Conservation (phyloP, 345 rosid genomes). For the Arabidopsis suecica region DNA sequence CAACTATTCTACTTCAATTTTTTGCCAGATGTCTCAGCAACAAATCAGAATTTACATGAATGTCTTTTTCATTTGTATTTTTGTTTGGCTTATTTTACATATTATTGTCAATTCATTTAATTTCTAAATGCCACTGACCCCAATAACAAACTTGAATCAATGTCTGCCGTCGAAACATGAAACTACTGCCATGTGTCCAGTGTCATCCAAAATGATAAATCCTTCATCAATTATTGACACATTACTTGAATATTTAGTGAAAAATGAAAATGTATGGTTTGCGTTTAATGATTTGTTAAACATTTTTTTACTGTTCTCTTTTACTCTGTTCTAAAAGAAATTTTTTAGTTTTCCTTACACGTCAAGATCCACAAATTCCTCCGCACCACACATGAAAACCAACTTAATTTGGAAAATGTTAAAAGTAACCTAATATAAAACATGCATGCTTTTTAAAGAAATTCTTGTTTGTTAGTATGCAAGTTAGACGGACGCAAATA, state of each 20-base stretch:
- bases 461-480: too few species aligned
- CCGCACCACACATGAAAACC: not conserved
- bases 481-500: too few species aligned
- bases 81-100: not conserved
- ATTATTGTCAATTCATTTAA: conserved; percentile 13
- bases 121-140: not conserved
- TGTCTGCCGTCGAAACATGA: conserved; percentile 1
- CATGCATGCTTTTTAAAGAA: not conserved
- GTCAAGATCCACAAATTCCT: not conserved
- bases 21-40: conserved; percentile 18
- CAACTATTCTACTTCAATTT: not conserved
- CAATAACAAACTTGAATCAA: conserved; percentile 17
- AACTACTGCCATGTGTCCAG: conserved; percentile 22
- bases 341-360: too few species aligned
- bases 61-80: conserved; percentile 26
- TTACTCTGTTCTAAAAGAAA: not conserved
- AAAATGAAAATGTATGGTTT: not conserved
- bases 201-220: not conserved
- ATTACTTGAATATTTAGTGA: not conserved
- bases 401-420: not conserved
- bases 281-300: not conserved
- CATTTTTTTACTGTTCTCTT: not conserved
- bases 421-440: not conserved
- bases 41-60: not conserved
- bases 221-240: not conserved